Evolutionary conservation across 2,329 filamentous ascomycete genomes (phyloP), one percentile per base, ranked within the genome.

Genomic region (Colletotrichum zoysiae): DNA sequence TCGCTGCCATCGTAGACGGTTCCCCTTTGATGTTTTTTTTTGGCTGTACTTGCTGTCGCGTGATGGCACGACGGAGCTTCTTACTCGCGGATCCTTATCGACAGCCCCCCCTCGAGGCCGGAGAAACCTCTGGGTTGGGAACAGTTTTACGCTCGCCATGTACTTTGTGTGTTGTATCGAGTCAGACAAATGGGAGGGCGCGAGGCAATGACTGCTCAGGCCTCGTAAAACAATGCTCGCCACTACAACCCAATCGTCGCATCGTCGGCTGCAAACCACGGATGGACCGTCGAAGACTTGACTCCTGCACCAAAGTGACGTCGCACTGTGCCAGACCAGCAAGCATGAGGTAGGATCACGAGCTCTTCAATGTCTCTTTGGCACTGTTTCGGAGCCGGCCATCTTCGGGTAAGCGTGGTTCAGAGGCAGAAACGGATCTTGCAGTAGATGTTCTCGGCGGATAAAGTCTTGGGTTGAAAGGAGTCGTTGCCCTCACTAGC

Each of bases 1-100:
- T 56, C 48, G 69, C 59, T 65, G 70, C 59, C 61, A 60, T 69
- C 65, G 57, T 48, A 23, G 38, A 56, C 23, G 30, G 51, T 51
- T 23, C 59, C 60, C 46, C 46, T n/a, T 44, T 46, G 60, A 33
- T n/a, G 59, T 72, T 56, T 30, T 30, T 30, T 30, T 30, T 5
- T 72, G 65, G 65, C 66, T 65, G 42, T 23, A 30, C n/a, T 48
- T 65, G 65, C 59, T 30, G 60, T 65, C 53, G 60, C 70, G 65
- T 67, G 53, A 67, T 57, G 58, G 46, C 48, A 63, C 46, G 23
- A 71, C 53, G 50, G 67, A 50, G 67, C 57, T 62, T 40, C 30
- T 23, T 30, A 30, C 46, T 60, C 59, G 67, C 60, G 67, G 67
- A 70, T 73, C 67, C 60, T 70, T 71, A 67, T 66, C 67, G 67